Evolutionary conservation across 768 basidiomycete genomes (phyloP), one percentile per base, ranked within the genome.

Genomic region (Amanita molliuscula): DNA sequence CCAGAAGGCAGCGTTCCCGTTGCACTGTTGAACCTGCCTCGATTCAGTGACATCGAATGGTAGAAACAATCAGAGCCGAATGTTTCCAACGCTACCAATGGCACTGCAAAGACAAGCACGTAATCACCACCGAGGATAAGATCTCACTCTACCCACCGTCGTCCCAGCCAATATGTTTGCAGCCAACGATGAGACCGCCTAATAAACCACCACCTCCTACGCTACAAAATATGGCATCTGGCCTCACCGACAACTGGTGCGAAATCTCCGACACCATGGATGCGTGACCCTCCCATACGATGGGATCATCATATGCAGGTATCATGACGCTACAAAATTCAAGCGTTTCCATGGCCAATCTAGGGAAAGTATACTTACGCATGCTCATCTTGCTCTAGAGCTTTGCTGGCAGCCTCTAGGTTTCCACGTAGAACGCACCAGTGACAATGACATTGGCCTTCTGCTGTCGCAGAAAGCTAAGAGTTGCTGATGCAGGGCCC

Each of bases 121-220:
- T 51, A 26, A 44, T 42, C 50, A 26, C 8, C 20, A 25, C 9
- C 33, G 33, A n/a, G 10, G 42, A 53, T 23, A 45, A 48, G 43
- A 26, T 38, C 23, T 44, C 53, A 26, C 15, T 13, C 26, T 16
- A 43, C 74, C 54, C 53, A 86, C 87, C 81, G 40, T 81, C 73
- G 34, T 82, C 78, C 87, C 88, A 90, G 16, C 75, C 77, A 2
- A 76, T 72, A 2, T 58, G 60, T 45, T 71, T 70, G 56, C 84
- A 87, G n/a, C 87, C 87, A 4, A 70, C 63, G 29, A 87, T 77
- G 41, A 88, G 65, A 0, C 88, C 88, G 8, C 80, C 84, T 3
- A 85, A 63, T 0, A 89, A 65, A 1, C 87, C 85, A 0, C 74
- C 86, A 0, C 87, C 87, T 33, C 88, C 88, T 10, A 88, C 83